Conservation (phyloP, 257 asterid genomes). For the Fraxinus americana region DNA sequence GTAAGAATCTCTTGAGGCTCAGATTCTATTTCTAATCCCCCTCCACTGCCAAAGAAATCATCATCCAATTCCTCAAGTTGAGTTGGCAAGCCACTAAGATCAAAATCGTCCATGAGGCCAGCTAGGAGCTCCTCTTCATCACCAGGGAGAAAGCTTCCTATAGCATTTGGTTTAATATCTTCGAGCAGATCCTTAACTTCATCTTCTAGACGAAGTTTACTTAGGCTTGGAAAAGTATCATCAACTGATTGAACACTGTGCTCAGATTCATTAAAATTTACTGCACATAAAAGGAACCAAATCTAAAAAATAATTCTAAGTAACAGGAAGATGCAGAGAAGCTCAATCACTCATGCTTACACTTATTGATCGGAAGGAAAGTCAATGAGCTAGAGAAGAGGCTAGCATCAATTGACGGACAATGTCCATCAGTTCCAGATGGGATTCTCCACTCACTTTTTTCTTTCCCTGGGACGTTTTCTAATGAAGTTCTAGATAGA, state of each 20-base stretch:
- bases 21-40: constrained; percentile 82
- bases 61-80: constrained; percentile 92
- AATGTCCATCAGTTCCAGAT: constrained; percentile 41
- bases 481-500: constrained; percentile 30
- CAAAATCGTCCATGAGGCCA: constrained; percentile 87
- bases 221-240: constrained; percentile 56
- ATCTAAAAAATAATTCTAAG: constrained; percentile 6
- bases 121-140: constrained; percentile 93
- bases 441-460: constrained; percentile 63
- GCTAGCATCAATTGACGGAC: constrained; percentile 69
- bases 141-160: constrained; percentile 75
- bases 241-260: constrained; percentile 43
- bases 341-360: constrained; percentile 44
- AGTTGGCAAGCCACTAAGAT: constrained; percentile 82
- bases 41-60: constrained; percentile 94
- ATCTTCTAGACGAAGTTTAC: constrained; percentile 38
- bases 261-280: constrained; percentile 52
- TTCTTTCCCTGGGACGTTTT: constrained; percentile 38
- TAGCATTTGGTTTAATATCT: constrained; percentile 44
- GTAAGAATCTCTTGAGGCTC: constrained; percentile 54
- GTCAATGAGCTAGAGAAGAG: constrained; percentile 89
- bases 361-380: constrained; percentile 55
- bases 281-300: constrained; percentile 40
- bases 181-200: constrained; percentile 58
- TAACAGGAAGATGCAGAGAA: constrained; percentile 1